Base-by-base conservation (phyloP, 164 flowering plant genomes). In the Platanus orientalis region DNA sequence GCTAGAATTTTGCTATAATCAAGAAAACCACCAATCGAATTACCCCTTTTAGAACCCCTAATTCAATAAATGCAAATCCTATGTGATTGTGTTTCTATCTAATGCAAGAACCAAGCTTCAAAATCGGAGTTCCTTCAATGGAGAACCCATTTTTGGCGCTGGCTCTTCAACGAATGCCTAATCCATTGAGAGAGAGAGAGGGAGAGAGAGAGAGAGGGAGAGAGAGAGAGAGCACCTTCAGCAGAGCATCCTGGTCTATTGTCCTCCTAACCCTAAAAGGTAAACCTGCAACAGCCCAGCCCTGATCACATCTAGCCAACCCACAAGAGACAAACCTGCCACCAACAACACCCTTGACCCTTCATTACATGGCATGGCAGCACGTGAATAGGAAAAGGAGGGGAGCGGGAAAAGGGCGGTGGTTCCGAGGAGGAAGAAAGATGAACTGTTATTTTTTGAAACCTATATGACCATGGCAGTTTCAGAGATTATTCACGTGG, bases 331-430 rank as follows among this genome's bases (percentile, higher is more conserved):
- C 87, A 81, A 81, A 81, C 64, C 76, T 23, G 63, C 32, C 32
- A 64, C 36, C 61, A 66, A 51, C 66, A 63, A 56, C 65, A 60
- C n/a, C n/a, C n/a, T n/a, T n/a, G n/a, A 52, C 65, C 57, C 68
- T 63, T 61, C 57, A 54, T 61, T 64, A 63, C 69, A 42, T 49
- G 68, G 70, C 72, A 71, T 72, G 71, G 69, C 82, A 70, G 67
- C 89, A 84, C 83, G 89, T 84, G 89, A 84, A 74, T 54, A 51
- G 51, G 64, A 69, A 71, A 72, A 61, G 53, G 44, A 44, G 24
- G 51, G 54, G 49, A 68, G 54, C 17, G 40, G 7, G 5, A 49
- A 57, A 59, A 36, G 57, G 75, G 78, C 82, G 74, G 54, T 67
- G 63, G 62, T 73, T 64, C 62, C 76, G 23, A 73, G 69, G 66